phyloP scores from a whole-genome alignment of 2,329 filamentous ascomycete genomes.

The Hymenoscyphus fraxineus region DNA sequence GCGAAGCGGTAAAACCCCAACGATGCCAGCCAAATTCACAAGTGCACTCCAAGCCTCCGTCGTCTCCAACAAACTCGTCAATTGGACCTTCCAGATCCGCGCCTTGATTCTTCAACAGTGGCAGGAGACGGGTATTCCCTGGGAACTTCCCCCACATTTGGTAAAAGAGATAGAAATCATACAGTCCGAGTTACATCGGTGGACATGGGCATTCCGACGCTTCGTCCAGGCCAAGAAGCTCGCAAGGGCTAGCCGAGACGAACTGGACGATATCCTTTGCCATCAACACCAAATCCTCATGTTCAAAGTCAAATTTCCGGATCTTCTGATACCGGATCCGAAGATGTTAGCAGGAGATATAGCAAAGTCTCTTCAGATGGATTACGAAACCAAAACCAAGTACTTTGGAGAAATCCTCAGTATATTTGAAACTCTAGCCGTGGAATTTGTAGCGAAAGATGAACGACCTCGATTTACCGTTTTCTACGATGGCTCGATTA shows the following conservation, averaged over 20 bases:
- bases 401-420: background rate
- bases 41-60: background rate
- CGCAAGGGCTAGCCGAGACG: background rate
- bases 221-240: constrained; percentile 1
- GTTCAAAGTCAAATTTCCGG: background rate
- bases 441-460: background rate
- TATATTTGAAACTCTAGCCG: background rate
- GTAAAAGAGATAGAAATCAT: background rate
- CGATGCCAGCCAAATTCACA: background rate
- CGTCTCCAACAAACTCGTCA: constrained; percentile 1
- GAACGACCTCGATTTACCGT: background rate
- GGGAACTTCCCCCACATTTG: background rate
- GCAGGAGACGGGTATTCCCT: background rate
- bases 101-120: background rate
- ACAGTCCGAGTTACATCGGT: background rate
- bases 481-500: background rate
- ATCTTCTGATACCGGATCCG: background rate
- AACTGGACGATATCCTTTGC: background rate
- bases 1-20: background rate
- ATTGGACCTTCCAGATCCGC: background rate
- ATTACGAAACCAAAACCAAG: background rate
- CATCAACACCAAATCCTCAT: constrained; percentile 1
- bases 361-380: background rate
- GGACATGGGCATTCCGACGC: background rate
- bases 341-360: background rate